Base-by-base conservation (phyloP, 2,329 filamentous ascomycete species). In the Colletotrichum ledebouriae region DNA sequence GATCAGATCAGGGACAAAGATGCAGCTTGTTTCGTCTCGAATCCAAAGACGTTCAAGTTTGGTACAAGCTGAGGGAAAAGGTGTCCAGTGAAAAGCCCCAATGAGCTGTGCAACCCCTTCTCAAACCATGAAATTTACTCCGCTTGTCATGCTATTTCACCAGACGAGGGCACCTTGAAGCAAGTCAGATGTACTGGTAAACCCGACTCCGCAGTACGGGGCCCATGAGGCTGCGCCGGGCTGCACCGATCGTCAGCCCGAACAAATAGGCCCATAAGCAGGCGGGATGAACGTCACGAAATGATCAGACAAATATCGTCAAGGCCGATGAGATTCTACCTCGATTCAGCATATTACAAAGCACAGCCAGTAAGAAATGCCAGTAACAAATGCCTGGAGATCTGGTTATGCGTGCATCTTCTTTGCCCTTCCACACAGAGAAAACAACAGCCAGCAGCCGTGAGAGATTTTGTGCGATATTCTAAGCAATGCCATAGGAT, bases 381-480 rank as follows among this genome's bases (percentile, higher is more conserved):
- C 13, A 39, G 20, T 59, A 44, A 59, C 33, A 59, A 59, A 59
- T 59, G 20, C 33, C 34, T 33, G 57, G 57, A 59, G 57, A 59
- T 59, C 33, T 59, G 57, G 44, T 41, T 29, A 50, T 59, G 57
- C 17, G 3, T 39, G 6, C 11, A 29, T 6, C 9, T 4, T n/a
- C 2, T 4, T 37, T 39, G 42, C 33, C 57, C n/a, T 47, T 50
- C 44, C 3, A 25, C 17, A 13, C 15, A 7, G 7, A 25, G 25
- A 39, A 56, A 3, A 20, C 6, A 33, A 25, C 15, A 33, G 4
- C 12, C 11, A 29, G 6, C 7, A 29, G 29, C 29, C 29, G 25
- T 25, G 29, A 29, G 3, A 39, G 2, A 39, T 39, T 39, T 39
- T 17, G 20, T 13, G 42, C 9, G 37, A 44, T 44, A 44, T 57